These are phyloP conservation scores for Cladorrhinum sp. DNA, from an alignment of 2,329 filamentous ascomycete genomes.

Conservation along the genomic window DNA sequence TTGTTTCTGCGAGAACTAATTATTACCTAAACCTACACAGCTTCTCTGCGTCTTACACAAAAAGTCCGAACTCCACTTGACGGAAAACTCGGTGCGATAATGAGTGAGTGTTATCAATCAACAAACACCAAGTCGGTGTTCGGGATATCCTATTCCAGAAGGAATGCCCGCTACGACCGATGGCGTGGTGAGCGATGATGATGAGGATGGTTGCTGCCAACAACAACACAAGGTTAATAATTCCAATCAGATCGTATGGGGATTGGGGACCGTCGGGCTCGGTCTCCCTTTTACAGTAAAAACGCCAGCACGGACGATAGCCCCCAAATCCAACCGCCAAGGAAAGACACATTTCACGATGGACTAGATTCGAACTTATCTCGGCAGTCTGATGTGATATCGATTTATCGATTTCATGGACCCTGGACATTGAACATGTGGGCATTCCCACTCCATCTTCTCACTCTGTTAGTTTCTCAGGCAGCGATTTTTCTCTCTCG, in stretches of 20 bases:
- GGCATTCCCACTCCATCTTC: too few species aligned
- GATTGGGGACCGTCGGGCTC: too few species aligned
- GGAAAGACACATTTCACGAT: neutral
- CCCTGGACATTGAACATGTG: too few species aligned
- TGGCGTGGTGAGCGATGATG: neutral
- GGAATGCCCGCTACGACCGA: neutral
- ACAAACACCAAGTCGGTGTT: neutral
- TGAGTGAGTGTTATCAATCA: neutral
- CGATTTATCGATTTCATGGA: neutral
- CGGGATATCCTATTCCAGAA: constrained; percentile 2
- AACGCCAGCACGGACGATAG: neutral
- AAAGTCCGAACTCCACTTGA: constrained; percentile 1
- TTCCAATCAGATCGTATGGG: too few species aligned
- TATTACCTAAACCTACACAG: neutral
- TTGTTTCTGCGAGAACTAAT: neutral
- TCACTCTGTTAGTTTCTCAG: neutral
- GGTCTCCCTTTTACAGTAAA: neutral
- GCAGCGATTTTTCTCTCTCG: neutral
- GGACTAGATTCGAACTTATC: too few species aligned
- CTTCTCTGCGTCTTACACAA: neutral
- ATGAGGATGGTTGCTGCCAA: neutral
- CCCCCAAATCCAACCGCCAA: neutral
- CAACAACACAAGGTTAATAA: neutral
- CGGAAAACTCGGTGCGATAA: neutral
- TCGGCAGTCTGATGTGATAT: neutral